Evolutionary conservation across 495 filamentous ascomycete genomes (phyloP).

Genomic region (Lindgomyces ingoldianus): DNA sequence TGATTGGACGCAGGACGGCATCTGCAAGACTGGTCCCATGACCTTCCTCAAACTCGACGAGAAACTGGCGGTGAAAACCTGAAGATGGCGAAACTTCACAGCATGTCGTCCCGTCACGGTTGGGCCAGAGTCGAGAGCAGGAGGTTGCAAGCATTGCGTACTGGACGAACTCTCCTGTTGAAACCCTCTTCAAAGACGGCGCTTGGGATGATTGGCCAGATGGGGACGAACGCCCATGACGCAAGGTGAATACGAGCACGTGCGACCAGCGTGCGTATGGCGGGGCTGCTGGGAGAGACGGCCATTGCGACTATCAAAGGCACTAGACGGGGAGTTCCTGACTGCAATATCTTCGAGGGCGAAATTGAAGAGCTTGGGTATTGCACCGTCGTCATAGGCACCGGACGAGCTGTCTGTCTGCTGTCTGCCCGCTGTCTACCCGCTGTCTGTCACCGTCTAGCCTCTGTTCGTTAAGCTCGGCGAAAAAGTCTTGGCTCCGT

Average conservation of each 20-base stretch:
- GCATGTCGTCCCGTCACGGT: no score
- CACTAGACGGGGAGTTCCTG: not conserved
- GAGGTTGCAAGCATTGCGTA: no score
- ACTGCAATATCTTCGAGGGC: not conserved
- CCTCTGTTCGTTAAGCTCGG: not conserved
- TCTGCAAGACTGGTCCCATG: not conserved
- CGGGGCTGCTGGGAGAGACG: not conserved
- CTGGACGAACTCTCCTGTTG: no score
- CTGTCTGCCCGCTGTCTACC: no score
- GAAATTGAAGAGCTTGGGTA: not conserved
- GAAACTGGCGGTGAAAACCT: not conserved
- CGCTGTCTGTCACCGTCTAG: no score
- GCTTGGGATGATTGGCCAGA: no score
- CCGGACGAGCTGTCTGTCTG: not conserved
- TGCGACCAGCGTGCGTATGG: not conserved
- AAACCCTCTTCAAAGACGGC: no score
- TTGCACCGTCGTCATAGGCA: not conserved
- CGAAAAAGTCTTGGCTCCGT: not conserved
- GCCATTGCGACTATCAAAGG: not conserved
- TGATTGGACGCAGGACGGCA: not conserved
- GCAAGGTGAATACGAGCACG: no score
- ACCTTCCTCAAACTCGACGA: not conserved
- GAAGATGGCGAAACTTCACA: not conserved
- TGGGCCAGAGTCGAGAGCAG: no score
- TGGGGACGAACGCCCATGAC: no score